Percentiles rank a stretch among this genome's conserved stretches.
Evolutionary conservation across 345 rosid genomes (phyloP).

Genomic region (Odontarrhena argentea): DNA sequence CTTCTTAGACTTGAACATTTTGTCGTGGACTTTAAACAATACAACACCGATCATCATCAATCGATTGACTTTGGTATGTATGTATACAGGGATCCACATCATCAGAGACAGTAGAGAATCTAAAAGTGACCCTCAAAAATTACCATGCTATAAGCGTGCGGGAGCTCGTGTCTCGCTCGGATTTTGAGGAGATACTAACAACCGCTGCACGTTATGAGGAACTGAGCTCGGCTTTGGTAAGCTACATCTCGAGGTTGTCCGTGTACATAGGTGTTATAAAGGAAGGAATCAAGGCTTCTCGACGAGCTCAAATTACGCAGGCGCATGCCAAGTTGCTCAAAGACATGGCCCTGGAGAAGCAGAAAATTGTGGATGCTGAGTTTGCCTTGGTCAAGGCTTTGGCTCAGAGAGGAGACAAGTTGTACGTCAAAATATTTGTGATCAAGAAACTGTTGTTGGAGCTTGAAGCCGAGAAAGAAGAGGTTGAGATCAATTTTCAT

Average conservation of each 20-base stretch:
- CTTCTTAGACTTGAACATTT: too few species aligned
- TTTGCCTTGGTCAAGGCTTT: background rate
- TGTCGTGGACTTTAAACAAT: too few species aligned
- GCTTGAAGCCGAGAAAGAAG: conserved; percentile 29
- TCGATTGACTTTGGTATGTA: conserved; percentile 2
- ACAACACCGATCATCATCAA: background rate
- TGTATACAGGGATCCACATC: conserved; percentile 18
- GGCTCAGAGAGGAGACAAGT: conserved; percentile 26
- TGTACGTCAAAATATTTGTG: conserved; percentile 20
- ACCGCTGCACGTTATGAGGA: conserved; percentile 13
- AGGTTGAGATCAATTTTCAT: conserved; percentile 4
- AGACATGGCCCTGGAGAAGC: background rate
- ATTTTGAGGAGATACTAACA: conserved; percentile 13
- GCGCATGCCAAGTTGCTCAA: background rate
- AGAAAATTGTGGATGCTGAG: conserved; percentile 1
- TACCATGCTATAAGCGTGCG: background rate
- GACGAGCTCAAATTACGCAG: background rate
- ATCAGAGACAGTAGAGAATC: conserved; percentile 5
- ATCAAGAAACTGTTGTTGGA: conserved; percentile 3
- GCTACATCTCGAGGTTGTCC: conserved; percentile 26
- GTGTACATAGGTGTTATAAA: conserved; percentile 21
- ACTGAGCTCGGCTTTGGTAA: background rate
- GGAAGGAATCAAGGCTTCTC: conserved; percentile 9
- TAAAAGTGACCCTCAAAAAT: background rate
- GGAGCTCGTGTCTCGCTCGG: conserved; percentile 18